Conservation (phyloP, 2,329 filamentous ascomycete species). For the Blastomyces gilchristii region DNA sequence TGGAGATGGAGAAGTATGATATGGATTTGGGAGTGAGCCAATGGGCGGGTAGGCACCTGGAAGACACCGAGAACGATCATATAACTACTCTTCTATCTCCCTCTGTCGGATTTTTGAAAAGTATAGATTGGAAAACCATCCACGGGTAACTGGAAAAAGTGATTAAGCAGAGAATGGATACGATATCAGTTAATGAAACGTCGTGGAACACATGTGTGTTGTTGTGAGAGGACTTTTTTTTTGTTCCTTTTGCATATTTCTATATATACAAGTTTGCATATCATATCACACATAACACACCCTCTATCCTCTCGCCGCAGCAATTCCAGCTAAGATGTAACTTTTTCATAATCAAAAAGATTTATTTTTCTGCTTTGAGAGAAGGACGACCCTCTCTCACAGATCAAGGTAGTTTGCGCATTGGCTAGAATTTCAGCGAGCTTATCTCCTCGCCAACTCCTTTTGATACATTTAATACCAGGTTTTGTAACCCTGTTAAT, state of each 20-base stretch:
- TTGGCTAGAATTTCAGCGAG: neutral
- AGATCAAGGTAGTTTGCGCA: neutral
- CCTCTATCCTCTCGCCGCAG: neutral
- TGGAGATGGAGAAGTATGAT: too few relatives aligned
- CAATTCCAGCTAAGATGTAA: neutral
- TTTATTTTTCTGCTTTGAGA: neutral
- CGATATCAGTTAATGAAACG: neutral
- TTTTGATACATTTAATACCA: constrained; percentile 37
- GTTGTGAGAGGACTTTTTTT: neutral
- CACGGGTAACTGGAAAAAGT: neutral
- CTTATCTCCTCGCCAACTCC: neutral
- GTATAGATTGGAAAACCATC: too few relatives aligned
- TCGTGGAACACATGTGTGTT: neutral
- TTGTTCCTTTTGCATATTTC: constrained; percentile 4
- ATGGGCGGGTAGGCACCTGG: too few relatives aligned
- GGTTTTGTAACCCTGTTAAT: constrained; percentile 52
- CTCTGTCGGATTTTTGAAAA: too few relatives aligned
- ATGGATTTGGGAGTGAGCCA: too few relatives aligned
- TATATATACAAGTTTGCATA: constrained; percentile 4
- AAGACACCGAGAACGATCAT: too few relatives aligned
- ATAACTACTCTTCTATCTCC: too few relatives aligned
- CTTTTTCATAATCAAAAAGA: neutral
- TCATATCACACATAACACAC: neutral
- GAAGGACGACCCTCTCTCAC: neutral
- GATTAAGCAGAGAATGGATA: neutral